These are phyloP conservation scores for Xylaria sp. DNA, from an alignment of 2,329 filamentous ascomycete species.

Conservation along the genomic window DNA sequence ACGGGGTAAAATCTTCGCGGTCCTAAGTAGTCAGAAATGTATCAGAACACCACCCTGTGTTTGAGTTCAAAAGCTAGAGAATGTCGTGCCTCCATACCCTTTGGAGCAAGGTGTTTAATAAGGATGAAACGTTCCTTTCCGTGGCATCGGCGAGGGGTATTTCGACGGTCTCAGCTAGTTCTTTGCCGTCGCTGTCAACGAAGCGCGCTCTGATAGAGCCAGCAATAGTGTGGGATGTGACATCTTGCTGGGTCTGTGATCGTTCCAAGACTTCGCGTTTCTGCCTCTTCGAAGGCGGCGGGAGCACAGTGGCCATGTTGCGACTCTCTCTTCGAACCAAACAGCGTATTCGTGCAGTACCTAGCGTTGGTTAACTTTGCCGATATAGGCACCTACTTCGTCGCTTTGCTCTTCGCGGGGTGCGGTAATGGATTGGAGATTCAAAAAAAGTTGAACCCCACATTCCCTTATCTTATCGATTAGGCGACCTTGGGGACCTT, in stretches of 20 bases:
- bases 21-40: constrained; percentile 42
- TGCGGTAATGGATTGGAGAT: constrained; percentile 8
- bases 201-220: constrained; percentile 88
- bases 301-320: constrained; percentile 77
- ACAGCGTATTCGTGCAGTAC: not conserved
- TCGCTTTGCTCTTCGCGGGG: constrained; percentile 28
- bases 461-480: constrained; percentile 36
- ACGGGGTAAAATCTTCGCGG: constrained; percentile 64
- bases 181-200: constrained; percentile 76
- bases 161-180: constrained; percentile 71
- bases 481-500: constrained; percentile 18
- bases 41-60: constrained; percentile 8
- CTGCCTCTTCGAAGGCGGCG: constrained; percentile 89
- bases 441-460: constrained; percentile 32
- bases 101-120: constrained; percentile 83
- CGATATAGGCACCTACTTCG: not conserved
- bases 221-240: constrained; percentile 68
- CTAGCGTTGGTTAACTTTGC: not conserved
- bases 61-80: not conserved
- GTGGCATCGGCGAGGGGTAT: constrained; percentile 84
- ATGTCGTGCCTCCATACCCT: constrained; percentile 57
- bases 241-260: constrained; percentile 75
- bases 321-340: not conserved
- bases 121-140: constrained; percentile 85
- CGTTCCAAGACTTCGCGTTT: constrained; percentile 75